Percentiles rank a stretch among this genome's conserved stretches.
Conservation (phyloP, 164 flowering plant genomes). For the Liquidambar formosana region DNA sequence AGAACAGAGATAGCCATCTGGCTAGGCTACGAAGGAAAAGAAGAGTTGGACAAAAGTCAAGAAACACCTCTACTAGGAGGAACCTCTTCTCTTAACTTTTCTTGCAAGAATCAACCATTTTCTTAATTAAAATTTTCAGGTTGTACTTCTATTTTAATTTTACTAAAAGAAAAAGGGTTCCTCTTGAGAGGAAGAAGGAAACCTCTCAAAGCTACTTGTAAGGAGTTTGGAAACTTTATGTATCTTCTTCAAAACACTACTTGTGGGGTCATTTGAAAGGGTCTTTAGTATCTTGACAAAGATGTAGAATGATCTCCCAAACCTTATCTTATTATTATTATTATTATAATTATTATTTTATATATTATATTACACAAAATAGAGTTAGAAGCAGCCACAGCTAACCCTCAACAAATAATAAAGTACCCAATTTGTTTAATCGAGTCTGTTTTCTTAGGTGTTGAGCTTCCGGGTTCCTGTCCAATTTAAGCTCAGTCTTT, state of each 20-base stretch:
- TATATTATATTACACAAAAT: too few relatives aligned
- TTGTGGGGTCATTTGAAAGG: conserved; percentile 3
- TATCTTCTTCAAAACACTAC: not conserved
- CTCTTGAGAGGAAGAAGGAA: not conserved
- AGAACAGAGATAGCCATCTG: not conserved
- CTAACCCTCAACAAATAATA: too few relatives aligned
- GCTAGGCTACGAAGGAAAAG: too few relatives aligned
- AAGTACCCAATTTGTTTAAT: too few relatives aligned
- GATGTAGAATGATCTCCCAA: not conserved
- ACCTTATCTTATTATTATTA: not conserved
- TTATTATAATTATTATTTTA: too few relatives aligned
- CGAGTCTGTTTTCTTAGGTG: too few relatives aligned
- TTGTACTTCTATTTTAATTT: too few relatives aligned
- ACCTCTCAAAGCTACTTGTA: not conserved
- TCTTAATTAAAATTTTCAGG: not conserved
- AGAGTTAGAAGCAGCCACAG: too few relatives aligned
- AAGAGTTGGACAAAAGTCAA: not conserved
- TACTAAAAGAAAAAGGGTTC: not conserved
- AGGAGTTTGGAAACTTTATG: not conserved
- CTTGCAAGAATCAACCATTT: conserved; percentile 6
- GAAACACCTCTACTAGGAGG: not conserved
- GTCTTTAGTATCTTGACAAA: not conserved
- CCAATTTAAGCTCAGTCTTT: not conserved
- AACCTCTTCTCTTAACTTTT: not conserved
- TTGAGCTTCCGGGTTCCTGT: not conserved